Evolutionary conservation across 768 basidiomycete genomes (phyloP), one percentile per base, ranked within the genome.

Genomic region (Mycena amicta): DNA sequence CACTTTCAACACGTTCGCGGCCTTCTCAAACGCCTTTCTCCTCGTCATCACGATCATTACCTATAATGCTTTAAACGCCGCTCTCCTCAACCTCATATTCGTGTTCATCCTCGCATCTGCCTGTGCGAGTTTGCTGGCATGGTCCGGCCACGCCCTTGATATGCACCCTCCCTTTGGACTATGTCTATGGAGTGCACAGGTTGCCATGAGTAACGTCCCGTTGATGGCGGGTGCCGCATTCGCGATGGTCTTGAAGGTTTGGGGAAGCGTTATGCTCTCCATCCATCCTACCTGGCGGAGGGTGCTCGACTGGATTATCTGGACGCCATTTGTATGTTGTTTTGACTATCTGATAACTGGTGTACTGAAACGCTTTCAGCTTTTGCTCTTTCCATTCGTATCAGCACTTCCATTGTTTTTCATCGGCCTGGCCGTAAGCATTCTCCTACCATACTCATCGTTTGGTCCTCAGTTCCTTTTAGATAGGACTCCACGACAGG

Each of bases 131-230:
- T 18, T 58, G 8, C 28, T 62, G 12, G 46, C 57, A 22, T 62
- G 61, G 61, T 57, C 56, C 5, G 61, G 61, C 5, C 61, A 62
- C 25, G 61, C 56, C 13, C 40, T 43, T 8, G 61, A 62, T 33
- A 5, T n/a, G 3, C 18, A 62, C 18, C 61, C 61, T 3, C 53
- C 57, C 1, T 41, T 51, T 16, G 33, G 12, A 33, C 15, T 62
- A 23, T 62, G 61, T 28, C 56, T 58, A 4, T 18, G 41, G n/a
- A 62, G 57, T 55, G 61, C 53, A 13, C 16, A 29, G 5, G 12
- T 58, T 3, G 16, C 33, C 3, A 58, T 62, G 56, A 30, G 52
- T 4, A 55, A 58, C n/a, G 50, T 55, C 8, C 61, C 61, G 5
- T 41, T 62, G 12, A 50, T 46, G 33, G 61, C 16, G 5, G 57